Base-by-base conservation (phyloP, 2,329 filamentous ascomycete genomes). In the Hymenotorrendiella dingleyae region DNA sequence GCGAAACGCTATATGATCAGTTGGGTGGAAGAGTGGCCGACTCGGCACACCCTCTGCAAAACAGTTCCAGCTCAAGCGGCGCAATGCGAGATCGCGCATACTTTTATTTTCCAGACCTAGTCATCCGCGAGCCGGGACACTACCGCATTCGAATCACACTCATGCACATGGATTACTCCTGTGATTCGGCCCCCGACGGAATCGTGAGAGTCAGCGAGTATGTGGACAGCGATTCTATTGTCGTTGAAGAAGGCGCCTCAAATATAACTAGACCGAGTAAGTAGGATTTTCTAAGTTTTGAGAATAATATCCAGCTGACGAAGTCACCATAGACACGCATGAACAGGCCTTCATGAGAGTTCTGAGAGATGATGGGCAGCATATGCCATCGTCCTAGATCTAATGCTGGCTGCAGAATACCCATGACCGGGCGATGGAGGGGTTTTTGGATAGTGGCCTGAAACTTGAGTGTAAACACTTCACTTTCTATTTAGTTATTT, bases 21-120 rank as follows among this genome's bases (percentile, higher is more conserved):
- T 48, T 58, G 26, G 49, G 48, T 17, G 57, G 57, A 17, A 53
- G 43, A 22, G 38, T 56, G 8, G 47, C 52, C 21, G 58, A 60
- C 38, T 59, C 53, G 20, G 55, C 58, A 22, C 55, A 58, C 34
- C 56, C 57, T 6, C 38, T 59, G 19, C 46, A 52, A 12, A 47
- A 51, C 8, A 43, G 36, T 27, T 29, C 28, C 32, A 23, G 42
- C 34, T 20, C 24, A 27, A 48, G 37, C 34, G 42, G 46, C 20
- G 29, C 41, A 9, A 34, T 38, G 10, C 47, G 38, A 17, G 55
- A 61, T 22, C 47, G 47, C 27, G 56, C 52, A 1, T 59, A 61
- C 43, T 58, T 60, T 39, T 56, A 54, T 35, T 60, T 61, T 40
- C 52, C 55, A 12, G 51, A 60, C 45, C 46, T 61, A 20, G 45